phyloP scores from a whole-genome alignment of 2,329 filamentous ascomycete species.

The Phyllosticta citriasiana region DNA sequence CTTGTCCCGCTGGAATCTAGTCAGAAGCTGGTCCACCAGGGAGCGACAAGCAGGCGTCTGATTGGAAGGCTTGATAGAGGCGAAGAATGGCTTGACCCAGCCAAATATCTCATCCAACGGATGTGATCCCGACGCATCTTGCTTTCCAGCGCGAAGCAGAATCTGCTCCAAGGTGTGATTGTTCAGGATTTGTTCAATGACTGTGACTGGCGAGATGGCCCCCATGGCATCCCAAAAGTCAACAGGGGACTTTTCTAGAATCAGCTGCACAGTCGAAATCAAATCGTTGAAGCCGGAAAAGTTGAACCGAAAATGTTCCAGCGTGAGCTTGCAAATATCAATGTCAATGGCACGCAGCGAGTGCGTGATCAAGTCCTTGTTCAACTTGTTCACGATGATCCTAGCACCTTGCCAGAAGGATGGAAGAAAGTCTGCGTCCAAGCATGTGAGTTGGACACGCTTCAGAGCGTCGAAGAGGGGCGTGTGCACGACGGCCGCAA shows the following conservation, averaged over 20 bases:
- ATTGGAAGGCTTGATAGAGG: slow-evolving; percentile 65
- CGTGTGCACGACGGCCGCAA: slow-evolving; percentile 77
- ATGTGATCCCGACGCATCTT: slow-evolving; percentile 43
- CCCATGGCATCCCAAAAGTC: slow-evolving; percentile 86
- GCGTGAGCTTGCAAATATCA: slow-evolving; percentile 49
- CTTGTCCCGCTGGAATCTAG: slow-evolving; percentile 46
- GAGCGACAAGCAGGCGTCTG: slow-evolving; percentile 71
- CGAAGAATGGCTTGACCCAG: slow-evolving; percentile 71
- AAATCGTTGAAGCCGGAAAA: slow-evolving; percentile 53
- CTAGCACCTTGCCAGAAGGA: slow-evolving; percentile 72
- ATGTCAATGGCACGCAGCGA: slow-evolving; percentile 70
- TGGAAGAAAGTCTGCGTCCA: slow-evolving; percentile 47
- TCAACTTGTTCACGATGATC: slow-evolving; percentile 63
- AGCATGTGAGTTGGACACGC: slow-evolving; percentile 47
- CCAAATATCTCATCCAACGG: slow-evolving; percentile 56
- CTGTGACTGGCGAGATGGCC: slow-evolving; percentile 65
- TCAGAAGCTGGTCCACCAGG: slow-evolving; percentile 66
- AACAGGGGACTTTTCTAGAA: slow-evolving; percentile 65
- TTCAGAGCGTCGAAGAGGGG: slow-evolving; percentile 59
- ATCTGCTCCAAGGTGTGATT: slow-evolving; percentile 57
- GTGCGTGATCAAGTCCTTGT: slow-evolving; percentile 64
- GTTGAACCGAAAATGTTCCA: slow-evolving; percentile 52
- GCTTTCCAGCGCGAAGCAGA: slow-evolving; percentile 38
- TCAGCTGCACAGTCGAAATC: slow-evolving; percentile 57
- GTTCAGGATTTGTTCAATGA: slow-evolving; percentile 75